Percentiles rank a stretch among this genome's conserved stretches.
These are phyloP conservation scores for Dioszegia aurantiaca DNA, from an alignment of 768 basidiomycete genomes.

Conservation along the genomic window DNA sequence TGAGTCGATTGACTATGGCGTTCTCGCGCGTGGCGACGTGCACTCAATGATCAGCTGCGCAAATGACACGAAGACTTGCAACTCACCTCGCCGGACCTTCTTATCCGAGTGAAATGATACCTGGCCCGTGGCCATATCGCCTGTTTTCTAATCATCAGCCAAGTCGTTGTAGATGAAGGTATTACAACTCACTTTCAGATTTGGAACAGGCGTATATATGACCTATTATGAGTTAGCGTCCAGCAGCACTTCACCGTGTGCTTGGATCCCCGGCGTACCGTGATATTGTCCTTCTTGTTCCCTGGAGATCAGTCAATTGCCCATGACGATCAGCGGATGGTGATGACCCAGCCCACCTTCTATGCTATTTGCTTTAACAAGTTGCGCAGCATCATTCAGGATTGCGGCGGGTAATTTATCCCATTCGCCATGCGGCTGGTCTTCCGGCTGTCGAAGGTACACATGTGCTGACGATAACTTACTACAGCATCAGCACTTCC, in stretches of 20 bases:
- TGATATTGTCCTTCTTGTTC: conserved; percentile 91
- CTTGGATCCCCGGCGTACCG: conserved; percentile 46
- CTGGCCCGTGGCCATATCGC: conserved; percentile 94
- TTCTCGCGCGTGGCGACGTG: conserved; percentile 80
- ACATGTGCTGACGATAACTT: conserved; percentile 90
- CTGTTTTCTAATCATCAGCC: conserved; percentile 71
- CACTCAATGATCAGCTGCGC: conserved; percentile 56
- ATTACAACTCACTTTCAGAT: conserved; percentile 68
- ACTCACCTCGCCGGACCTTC: conserved; percentile 74
- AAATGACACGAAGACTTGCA: no score
- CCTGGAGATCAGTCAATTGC: conserved; percentile 56
- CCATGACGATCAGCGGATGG: background rate
- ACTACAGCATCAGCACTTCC: conserved; percentile 8
- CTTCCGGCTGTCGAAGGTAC: conserved; percentile 80
- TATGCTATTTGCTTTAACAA: conserved; percentile 97
- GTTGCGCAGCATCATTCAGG: conserved; percentile 80
- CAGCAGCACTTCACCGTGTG: background rate
- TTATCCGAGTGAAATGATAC: conserved; percentile 94
- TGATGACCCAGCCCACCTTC: conserved; percentile 61
- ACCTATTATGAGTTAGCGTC: conserved; percentile 54
- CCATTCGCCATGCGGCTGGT: conserved; percentile 65
- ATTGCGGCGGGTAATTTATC: conserved; percentile 78
- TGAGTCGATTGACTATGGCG: conserved; percentile 81
- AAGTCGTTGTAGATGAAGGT: background rate
- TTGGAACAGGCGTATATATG: conserved; percentile 89